Evolutionary conservation across 495 filamentous ascomycete species (phyloP), one percentile per base, ranked within the genome.

Genomic region (Neohortaea acidophila): DNA sequence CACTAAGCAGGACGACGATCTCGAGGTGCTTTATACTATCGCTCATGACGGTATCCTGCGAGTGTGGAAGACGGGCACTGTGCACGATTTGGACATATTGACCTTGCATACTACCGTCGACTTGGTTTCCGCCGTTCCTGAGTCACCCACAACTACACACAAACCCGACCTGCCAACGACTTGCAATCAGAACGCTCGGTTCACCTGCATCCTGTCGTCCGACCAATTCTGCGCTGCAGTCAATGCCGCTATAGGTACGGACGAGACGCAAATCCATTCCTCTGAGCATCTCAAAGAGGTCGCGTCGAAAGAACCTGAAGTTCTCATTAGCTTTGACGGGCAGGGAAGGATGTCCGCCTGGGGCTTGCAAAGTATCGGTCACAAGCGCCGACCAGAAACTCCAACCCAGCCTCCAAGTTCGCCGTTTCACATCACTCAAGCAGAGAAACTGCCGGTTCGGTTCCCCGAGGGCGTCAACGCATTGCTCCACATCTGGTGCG

Each of bases 331-430:
- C 2, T 64, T 92, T 36, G 86, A 99, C 58, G 77, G 79, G 14
- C 63, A 69, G 25, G 89, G 89, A 3, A 72, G 77, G 48, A 84
- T 96, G 83, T 84, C 81, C 32, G 89, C 86, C 0, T 94, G 87
- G 87, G 91, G 83, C 1, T 54, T 99, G 38, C 86, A 96, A 56
- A 84, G 86, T 52, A 69, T 94, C 18, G 83, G 84, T 13, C 76
- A 72, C 49, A 89, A 83, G 47, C 59, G 63, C 21, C 72, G 67
- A 45, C 71, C 76, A 44, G 67, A 69, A 2, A 67, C 74, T 26
- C 47, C 47, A 6, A 21, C 41, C n/a, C 21, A 34, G 4, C 23
- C 19, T 10, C 43, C 45, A 14, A 43, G 31, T 17, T 75, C 79
- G 53, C 72, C 86, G 20, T 94, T 92, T 63, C 92, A 92, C 48